Evolutionary conservation across 164 flowering plant genomes (phyloP).

Genomic region (Vitis rupestris): DNA sequence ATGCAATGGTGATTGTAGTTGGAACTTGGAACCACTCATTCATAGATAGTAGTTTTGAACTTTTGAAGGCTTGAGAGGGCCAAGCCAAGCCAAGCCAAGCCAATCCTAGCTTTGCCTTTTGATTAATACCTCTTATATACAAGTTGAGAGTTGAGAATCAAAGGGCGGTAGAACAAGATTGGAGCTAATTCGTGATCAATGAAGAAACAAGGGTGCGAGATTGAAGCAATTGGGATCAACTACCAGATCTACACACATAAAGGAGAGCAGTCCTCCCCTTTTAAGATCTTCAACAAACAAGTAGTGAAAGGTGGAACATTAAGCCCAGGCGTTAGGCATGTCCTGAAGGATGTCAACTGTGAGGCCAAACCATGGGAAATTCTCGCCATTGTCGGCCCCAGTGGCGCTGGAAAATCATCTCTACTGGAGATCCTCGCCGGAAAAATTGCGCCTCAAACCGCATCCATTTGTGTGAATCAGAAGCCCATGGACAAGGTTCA

Average conservation of each 20-base stretch:
- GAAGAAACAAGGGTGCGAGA: slow-evolving; percentile 85
- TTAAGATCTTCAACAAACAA: slow-evolving; percentile 31
- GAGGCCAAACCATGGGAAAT: slow-evolving; percentile 85
- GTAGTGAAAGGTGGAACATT: slow-evolving; percentile 11
- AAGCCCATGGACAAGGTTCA: slow-evolving; percentile 44
- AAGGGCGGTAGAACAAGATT: no score
- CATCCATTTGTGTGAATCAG: slow-evolving; percentile 53
- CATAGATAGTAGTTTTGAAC: no score
- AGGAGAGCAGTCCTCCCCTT: slow-evolving; percentile 24
- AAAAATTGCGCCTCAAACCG: slow-evolving; percentile 42
- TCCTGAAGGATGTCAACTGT: slow-evolving; percentile 60
- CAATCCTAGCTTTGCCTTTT: no score
- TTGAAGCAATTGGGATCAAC: slow-evolving; percentile 80
- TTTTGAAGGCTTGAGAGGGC: no score
- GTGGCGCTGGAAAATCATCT: slow-evolving; percentile 92
- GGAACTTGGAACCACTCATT: no score
- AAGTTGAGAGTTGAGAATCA: no score
- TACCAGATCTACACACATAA: slow-evolving; percentile 46
- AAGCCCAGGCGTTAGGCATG: slow-evolving; percentile 26
- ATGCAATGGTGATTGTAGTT: no score
- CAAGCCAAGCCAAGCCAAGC: no score
- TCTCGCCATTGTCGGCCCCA: slow-evolving; percentile 89
- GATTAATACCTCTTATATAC: no score
- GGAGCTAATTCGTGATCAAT: slow-evolving; percentile 22
- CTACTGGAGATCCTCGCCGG: slow-evolving; percentile 80